These are phyloP conservation scores for Candida hispaniensis DNA, from an alignment of 805 yeast species.

Conservation along the genomic window DNA sequence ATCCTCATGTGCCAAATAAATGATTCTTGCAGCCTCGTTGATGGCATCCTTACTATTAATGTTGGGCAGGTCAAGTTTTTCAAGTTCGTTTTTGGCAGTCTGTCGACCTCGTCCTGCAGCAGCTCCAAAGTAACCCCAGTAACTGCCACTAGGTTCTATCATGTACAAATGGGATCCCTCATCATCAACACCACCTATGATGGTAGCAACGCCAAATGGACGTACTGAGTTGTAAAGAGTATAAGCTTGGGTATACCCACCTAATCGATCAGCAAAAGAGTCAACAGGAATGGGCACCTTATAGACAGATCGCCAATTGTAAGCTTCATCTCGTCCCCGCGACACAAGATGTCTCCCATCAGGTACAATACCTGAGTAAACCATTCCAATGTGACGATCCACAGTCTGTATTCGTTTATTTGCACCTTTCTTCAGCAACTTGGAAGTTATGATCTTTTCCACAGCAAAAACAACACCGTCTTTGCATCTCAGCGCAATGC, in stretches of 20 bases:
- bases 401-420: conserved; percentile 87
- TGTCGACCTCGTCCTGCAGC: conserved; percentile 99
- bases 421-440: conserved; percentile 76
- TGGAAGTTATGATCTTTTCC: conserved; percentile 83
- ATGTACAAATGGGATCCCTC: conserved; percentile 87
- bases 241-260: conserved; percentile 87
- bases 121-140: conserved; percentile 96
- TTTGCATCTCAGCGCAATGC: conserved; percentile 81
- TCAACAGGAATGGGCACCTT: conserved; percentile 69
- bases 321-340: conserved; percentile 88
- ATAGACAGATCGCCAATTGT: conserved; percentile 63
- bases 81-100: conserved; percentile 93
- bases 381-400: conserved; percentile 85
- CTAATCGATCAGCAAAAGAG: conserved; percentile 74
- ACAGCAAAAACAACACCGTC: conserved; percentile 97
- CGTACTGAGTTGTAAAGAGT: conserved; percentile 94
- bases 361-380: conserved; percentile 88
- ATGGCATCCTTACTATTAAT: conserved; percentile 73
- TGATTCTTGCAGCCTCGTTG: conserved; percentile 86
- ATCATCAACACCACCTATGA: conserved; percentile 86
- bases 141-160: conserved; percentile 95
- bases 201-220: conserved; percentile 91
- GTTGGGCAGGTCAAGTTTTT: conserved; percentile 65
- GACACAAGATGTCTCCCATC: conserved; percentile 91
- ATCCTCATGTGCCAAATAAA: conserved; percentile 92